These are phyloP conservation scores for Aspergillus caelatus DNA, from an alignment of 2,329 filamentous ascomycete species.

Conservation along the genomic window DNA sequence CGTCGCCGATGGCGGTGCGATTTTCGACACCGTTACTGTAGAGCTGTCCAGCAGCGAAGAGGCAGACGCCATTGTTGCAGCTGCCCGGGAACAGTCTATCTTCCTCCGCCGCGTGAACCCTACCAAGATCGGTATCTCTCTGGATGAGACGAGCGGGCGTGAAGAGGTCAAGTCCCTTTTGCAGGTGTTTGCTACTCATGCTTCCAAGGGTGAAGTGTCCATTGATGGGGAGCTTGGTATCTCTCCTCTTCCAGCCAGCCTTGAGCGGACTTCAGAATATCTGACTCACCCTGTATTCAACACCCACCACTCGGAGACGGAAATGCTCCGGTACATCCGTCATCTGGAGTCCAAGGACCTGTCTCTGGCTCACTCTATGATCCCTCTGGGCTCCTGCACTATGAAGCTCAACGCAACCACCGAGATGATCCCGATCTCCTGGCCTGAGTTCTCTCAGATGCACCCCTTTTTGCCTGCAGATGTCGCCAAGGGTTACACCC, in stretches of 20 bases:
- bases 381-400: slow-evolving; percentile 92
- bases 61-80: slow-evolving; percentile 53
- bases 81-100: slow-evolving; percentile 56
- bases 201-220: slow-evolving; percentile 34
- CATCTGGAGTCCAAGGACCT: slow-evolving; percentile 93
- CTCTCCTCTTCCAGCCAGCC: slow-evolving; percentile 50
- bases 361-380: slow-evolving; percentile 95
- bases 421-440: slow-evolving; percentile 86
- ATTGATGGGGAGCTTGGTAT: slow-evolving; percentile 41
- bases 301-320: slow-evolving; percentile 90
- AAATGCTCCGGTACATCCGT: slow-evolving; percentile 89
- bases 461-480: slow-evolving; percentile 76
- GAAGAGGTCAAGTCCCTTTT: slow-evolving; percentile 62
- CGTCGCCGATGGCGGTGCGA: slow-evolving; percentile 57
- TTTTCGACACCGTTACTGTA: slow-evolving; percentile 83
- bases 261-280: slow-evolving; percentile 74
- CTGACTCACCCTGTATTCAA: slow-evolving; percentile 94
- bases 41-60: slow-evolving; percentile 56
- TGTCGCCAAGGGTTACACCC: slow-evolving; percentile 68
- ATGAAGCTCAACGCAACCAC: slow-evolving; percentile 97
- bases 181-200: slow-evolving; percentile 56
- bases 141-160: slow-evolving; percentile 72
- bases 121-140: slow-evolving; percentile 69
- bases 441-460: slow-evolving; percentile 73
- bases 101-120: slow-evolving; percentile 66